A percentile compares a stretch with the other conserved stretches of the same genome.
These are phyloP conservation scores for Cyanodermella asteris DNA, from an alignment of 2,329 filamentous ascomycete species.

Conservation along the genomic window DNA sequence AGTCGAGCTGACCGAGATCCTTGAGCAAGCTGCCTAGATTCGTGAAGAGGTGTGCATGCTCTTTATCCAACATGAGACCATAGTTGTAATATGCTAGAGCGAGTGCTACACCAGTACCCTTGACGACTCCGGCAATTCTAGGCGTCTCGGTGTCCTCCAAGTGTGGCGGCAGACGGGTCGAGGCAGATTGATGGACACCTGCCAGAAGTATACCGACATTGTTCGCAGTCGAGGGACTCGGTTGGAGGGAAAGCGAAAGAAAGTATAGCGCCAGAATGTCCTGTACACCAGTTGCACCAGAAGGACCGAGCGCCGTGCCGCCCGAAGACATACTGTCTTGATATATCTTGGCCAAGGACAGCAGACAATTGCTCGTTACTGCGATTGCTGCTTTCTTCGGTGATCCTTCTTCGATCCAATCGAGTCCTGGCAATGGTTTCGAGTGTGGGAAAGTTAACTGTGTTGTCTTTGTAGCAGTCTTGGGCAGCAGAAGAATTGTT, in stretches of 20 bases:
- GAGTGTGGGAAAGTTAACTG: conserved; percentile 57
- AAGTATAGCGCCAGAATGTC: conserved; percentile 94
- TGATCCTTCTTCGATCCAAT: conserved; percentile 45
- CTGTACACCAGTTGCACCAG: conserved; percentile 53
- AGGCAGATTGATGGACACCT: conserved; percentile 55
- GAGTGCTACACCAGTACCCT: conserved; percentile 69
- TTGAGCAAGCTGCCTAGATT: conserved; percentile 90
- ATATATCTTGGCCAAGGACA: conserved; percentile 92
- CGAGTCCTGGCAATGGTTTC: conserved; percentile 61
- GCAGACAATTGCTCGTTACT: conserved; percentile 82
- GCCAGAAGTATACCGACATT: conserved; percentile 96
- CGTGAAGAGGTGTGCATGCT: conserved; percentile 89
- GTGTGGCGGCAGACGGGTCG: conserved; percentile 19
- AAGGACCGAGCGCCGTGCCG: conserved; percentile 29
- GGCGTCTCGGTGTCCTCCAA: conserved; percentile 18
- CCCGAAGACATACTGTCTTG: conserved; percentile 80
- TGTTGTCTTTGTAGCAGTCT: conserved; percentile 63
- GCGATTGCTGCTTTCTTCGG: conserved; percentile 63
- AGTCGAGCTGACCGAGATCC: conserved; percentile 78
- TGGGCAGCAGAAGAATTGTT: conserved; percentile 65
- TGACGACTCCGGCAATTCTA: conserved; percentile 53
- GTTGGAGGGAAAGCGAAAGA: conserved; percentile 76
- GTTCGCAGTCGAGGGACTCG: conserved; percentile 91
- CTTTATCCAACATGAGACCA: conserved; percentile 62
- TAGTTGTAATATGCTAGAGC: conserved; percentile 92